Evolutionary conservation across 2,329 filamentous ascomycete genomes (phyloP).

Genomic region (Bretziella fagacearum): DNA sequence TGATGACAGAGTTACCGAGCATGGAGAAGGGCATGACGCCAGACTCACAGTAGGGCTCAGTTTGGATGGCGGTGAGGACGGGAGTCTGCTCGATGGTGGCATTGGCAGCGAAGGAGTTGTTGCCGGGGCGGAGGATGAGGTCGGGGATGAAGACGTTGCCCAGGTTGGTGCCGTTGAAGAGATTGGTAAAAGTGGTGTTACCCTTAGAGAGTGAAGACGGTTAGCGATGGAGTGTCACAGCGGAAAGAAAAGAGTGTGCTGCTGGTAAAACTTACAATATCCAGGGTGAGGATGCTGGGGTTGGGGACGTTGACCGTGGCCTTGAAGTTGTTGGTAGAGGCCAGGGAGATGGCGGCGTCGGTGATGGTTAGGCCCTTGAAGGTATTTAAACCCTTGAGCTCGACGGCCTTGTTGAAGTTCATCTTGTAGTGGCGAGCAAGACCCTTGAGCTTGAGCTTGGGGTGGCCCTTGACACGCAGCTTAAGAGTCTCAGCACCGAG

Average conservation of each 20-base stretch:
- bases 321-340: slow-evolving; percentile 35
- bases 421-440: slow-evolving; percentile 32
- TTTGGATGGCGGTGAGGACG: slow-evolving; percentile 28
- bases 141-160: slow-evolving; percentile 42
- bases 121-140: slow-evolving; percentile 40
- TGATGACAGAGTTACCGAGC: slow-evolving; percentile 33
- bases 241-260: background rate
- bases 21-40: slow-evolving; percentile 39
- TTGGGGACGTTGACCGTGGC: slow-evolving; percentile 46
- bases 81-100: slow-evolving; percentile 34
- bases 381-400: slow-evolving; percentile 33
- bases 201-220: slow-evolving; percentile 27
- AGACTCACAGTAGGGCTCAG: slow-evolving; percentile 34
- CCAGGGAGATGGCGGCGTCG: slow-evolving; percentile 31
- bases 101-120: slow-evolving; percentile 38
- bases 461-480: slow-evolving; percentile 35
- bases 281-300: slow-evolving; percentile 43
- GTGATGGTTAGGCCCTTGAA: slow-evolving; percentile 32
- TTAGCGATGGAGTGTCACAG: background rate
- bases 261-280: slow-evolving; percentile 33
- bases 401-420: slow-evolving; percentile 39
- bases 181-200: slow-evolving; percentile 45
- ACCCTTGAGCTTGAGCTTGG: slow-evolving; percentile 33
- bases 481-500: slow-evolving; percentile 33
- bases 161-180: slow-evolving; percentile 32